Evolutionary conservation across 148 eudicot genomes (phyloP).

Genomic region (Selenicereus undatus): DNA sequence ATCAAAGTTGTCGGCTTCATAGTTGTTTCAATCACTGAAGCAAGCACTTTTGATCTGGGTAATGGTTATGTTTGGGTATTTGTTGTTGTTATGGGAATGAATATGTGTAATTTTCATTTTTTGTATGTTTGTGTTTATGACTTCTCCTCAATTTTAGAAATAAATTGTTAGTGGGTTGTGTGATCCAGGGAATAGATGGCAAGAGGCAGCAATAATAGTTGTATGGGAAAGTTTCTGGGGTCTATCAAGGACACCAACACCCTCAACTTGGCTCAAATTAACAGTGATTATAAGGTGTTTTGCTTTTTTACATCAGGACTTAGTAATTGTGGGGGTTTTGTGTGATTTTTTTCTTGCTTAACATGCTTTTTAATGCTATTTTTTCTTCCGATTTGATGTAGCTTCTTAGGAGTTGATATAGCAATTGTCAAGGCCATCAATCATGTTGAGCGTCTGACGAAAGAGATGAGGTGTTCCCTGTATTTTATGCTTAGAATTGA

Average conservation of each 20-base stretch:
- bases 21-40: too few species aligned
- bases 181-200: conserved; percentile 51
- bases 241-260: conserved; percentile 87
- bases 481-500: too few species aligned
- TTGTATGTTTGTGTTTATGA: background rate
- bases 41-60: too few species aligned
- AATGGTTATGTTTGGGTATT: too few species aligned
- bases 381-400: conserved; percentile 6
- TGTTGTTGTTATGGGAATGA: too few species aligned
- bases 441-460: conserved; percentile 87
- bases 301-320: too few species aligned
- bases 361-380: background rate
- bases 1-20: too few species aligned
- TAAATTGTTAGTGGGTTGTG: conserved; percentile 4
- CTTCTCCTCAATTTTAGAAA: conserved; percentile 10
- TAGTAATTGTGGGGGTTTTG: too few species aligned
- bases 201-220: conserved; percentile 64
- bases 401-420: conserved; percentile 64
- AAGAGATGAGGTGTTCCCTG: too few species aligned
- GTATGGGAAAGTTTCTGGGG: conserved; percentile 80
- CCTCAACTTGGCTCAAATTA: conserved; percentile 91
- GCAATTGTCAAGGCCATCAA: conserved; percentile 86
- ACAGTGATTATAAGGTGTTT: conserved; percentile 80
- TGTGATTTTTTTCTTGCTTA: conserved; percentile 3
- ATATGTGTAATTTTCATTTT: too few species aligned